Evolutionary conservation across 1,139 yeast species (phyloP), one percentile per base, ranked within the genome.

Genomic region (Taphrina confusa): DNA sequence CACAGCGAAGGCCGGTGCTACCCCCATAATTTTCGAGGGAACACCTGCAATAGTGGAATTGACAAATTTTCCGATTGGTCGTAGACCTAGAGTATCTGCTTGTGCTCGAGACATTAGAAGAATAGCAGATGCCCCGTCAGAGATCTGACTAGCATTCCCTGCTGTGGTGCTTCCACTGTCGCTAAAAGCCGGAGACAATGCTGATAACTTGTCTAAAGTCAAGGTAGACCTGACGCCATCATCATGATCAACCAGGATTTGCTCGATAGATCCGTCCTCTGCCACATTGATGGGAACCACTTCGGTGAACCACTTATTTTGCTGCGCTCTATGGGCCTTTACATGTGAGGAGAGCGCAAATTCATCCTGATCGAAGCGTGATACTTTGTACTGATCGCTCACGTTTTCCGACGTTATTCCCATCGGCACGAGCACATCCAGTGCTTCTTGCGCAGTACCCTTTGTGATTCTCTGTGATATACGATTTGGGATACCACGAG

Each of bases 11-110:
- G 95, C 96, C 63, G 97, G 97, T 59, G 97, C 97, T 69, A 91
- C 83, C 65, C 97, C 97, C 97, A 91, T 91, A 65, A 89, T 82
- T 75, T 88, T 95, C 40, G 97, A 97, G 63, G 97, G 96, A 52
- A 90, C 96, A 71, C 97, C 96, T 61, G 85, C 92, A 54, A 84
- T 75, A 63, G 83, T 80, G 71, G 87, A 82, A 68, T 83, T 85
- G 65, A 90, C 83, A 68, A 82, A 91, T 77, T 87, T 87, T 66
- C 82, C 96, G 64, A 85, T 72, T 63, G 81, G 78, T 63, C 82
- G 81, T 70, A 86, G 78, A 47, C 86, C 85, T 66, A 85, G 76
- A 68, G 80, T 75, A 73, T 86, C 84, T 46, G 97, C 97, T 63
- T 85, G 78, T 12, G 91, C 85, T 74, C 97, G 82, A 74, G 90